Evolutionary conservation across 208 protist genomes (phyloP).

Genomic region (Herpetomonas muscarum): DNA sequence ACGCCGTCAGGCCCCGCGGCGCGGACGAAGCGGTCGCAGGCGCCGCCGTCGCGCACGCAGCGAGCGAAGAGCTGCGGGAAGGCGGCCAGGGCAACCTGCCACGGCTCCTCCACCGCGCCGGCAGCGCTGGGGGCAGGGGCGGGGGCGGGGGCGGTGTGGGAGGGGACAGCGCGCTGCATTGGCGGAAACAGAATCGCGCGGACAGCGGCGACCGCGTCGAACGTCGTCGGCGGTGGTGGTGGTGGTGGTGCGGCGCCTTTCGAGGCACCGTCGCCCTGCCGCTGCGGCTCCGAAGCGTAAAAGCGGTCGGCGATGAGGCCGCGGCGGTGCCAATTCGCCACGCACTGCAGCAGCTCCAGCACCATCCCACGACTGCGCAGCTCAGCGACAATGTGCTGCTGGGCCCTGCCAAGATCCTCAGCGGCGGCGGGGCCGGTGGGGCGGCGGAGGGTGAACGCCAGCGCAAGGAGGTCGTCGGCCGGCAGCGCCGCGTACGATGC

Average conservation of each 20-base stretch:
- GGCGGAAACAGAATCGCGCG: background rate
- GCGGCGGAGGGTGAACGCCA: slow-evolving; percentile 3
- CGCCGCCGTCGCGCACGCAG: slow-evolving; percentile 37
- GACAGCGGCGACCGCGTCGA: background rate
- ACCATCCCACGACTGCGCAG: slow-evolving; percentile 20
- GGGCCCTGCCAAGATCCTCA: background rate
- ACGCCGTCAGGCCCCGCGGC: slow-evolving; percentile 21
- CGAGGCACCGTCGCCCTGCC: too few relatives aligned
- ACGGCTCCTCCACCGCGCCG: slow-evolving; percentile 10
- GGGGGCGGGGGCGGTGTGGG: background rate
- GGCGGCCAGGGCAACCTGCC: slow-evolving; percentile 17
- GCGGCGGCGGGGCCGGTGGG: background rate
- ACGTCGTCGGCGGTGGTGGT: too few relatives aligned
- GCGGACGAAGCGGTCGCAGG: slow-evolving; percentile 38
- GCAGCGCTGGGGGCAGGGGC: background rate
- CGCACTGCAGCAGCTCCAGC: slow-evolving; percentile 45
- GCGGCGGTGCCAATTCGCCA: slow-evolving; percentile 65
- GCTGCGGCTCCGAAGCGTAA: too few relatives aligned
- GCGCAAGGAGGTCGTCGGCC: background rate
- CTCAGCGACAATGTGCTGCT: slow-evolving; percentile 16
- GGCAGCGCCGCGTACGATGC: background rate
- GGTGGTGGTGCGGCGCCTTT: too few relatives aligned
- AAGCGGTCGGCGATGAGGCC: slow-evolving; percentile 10
- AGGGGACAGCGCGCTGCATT: background rate
- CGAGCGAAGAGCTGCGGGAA: slow-evolving; percentile 40